phyloP scores from a whole-genome alignment of 148 eudicot species.

The Pouteria glomerata region DNA sequence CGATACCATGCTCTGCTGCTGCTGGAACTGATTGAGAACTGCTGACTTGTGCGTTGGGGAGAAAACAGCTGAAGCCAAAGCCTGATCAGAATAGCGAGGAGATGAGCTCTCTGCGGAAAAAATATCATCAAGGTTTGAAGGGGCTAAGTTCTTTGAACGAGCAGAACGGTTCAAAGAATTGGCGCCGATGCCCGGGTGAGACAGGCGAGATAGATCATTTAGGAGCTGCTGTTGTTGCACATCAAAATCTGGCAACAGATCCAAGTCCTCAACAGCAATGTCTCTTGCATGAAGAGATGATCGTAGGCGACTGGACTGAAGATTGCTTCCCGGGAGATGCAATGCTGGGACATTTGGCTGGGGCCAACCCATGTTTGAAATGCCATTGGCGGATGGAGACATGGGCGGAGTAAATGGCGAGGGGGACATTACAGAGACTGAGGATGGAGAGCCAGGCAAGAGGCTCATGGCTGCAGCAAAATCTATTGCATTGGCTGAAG shows the following conservation, averaged over 20 bases:
- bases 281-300: constrained; percentile 73
- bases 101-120: constrained; percentile 57
- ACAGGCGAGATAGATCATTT: constrained; percentile 38
- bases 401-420: constrained; percentile 66
- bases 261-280: constrained; percentile 34
- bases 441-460: constrained; percentile 49
- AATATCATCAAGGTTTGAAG: constrained; percentile 57
- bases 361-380: constrained; percentile 53
- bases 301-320: constrained; percentile 66
- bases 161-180: constrained; percentile 38
- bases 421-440: constrained; percentile 36
- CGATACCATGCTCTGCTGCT: constrained; percentile 53
- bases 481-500: constrained; percentile 38
- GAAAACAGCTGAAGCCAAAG: constrained; percentile 40
- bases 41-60: constrained; percentile 61
- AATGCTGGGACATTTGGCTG: constrained; percentile 55
- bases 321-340: constrained; percentile 60
- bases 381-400: constrained; percentile 56
- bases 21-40: constrained; percentile 61
- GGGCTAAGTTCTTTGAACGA: constrained; percentile 43
- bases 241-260: constrained; percentile 27
- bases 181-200: constrained; percentile 23
- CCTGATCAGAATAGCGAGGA: constrained; percentile 42
- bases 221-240: constrained; percentile 45
- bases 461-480: constrained; percentile 54